Evolutionary conservation across 2,329 filamentous ascomycete genomes (phyloP), one percentile per base, ranked within the genome.

Genomic region (Pyrenophora graminea): DNA sequence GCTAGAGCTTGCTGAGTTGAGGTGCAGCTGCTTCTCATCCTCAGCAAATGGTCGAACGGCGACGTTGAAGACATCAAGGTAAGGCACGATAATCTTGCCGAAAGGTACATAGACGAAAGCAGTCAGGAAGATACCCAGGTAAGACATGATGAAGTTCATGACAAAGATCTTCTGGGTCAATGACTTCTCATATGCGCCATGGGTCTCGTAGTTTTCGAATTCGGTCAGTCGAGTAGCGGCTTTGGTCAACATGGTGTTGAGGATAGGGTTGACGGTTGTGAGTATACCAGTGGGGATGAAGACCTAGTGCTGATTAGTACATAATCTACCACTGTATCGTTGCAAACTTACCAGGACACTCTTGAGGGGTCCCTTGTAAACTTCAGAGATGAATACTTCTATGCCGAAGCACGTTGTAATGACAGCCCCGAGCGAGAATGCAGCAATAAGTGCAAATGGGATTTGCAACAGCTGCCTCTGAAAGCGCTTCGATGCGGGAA

Each of bases 51-150:
- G 86, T 64, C 85, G 85, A 1, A 92, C 89, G 0, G 88, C 86
- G 12, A 86, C 75, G 55, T 85, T 83, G 76, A 96, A 93, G 51
- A 97, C 77, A 62, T 96, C 86, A 4, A 99, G 84, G 68, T 95
- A 89, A 0, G 94, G 93, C 0, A 94, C 85, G 9, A 99, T 84
- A 39, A 91, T 74, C 53, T 86, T 85, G 12, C 90, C 93, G 64
- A 97, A 97, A 0, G 93, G 93, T 17, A 96, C 90, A 66, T 97
- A 97, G 56, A 97, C 85, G 63, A 97, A 97, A 0, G 92, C 90
- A 0, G 92, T 97, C 15, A 97, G 82, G 68, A 96, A 87, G 40
- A 70, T 87, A 1, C 91, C 89, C 45, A 96, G 85, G 71, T 97
- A 97, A 0, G 92, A 96, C 5, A 91, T 96, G 74, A 97, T 93